Evolutionary conservation across 306 rosid genomes (phyloP), one percentile per base, ranked within the genome.

Genomic region (Vicia faba): DNA sequence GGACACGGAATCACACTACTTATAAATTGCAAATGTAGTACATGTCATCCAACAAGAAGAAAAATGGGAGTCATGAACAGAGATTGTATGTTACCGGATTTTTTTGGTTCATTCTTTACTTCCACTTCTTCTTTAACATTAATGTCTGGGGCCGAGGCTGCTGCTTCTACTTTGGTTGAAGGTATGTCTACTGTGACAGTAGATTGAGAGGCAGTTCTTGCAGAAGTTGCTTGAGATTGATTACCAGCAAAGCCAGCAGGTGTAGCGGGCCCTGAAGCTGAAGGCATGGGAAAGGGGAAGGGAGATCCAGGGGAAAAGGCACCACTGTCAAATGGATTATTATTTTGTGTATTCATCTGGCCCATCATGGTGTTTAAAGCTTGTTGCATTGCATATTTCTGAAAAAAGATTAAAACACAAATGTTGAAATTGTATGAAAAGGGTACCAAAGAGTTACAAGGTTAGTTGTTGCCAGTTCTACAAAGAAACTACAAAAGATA

Each of bases 371-470:
- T 86, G 89, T 95, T 88, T 77, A 91, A 84, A 84, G 99, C 97
- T 91, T 91, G 99, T 88, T 91, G 96, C 95, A 91, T 91, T 50
- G 97, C 97, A 95, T 88, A 95, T 51, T 85, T 88, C 99, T 95
- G 87, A 75, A 69, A 79, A 58, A 76, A 19, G 19, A 74, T 69
- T 31, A 56, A 38, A 56, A 69, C 41, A 25, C 7, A 59, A 61
- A 77, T 54, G 61, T 62, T 15, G 46, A 65, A 71, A 13, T 46
- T 46, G 69, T 14, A 16, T 44, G 67, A 69, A 50, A n/a, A 46
- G 7, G 16, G 48, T 60, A 18, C 3, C 39, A 40, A 36, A 60
- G 39, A 36, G 31, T 60, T 43, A 29, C 26, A 64, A 48, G 55
- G 66, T 64, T 73, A 23, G 54, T 57, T 55, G 26, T 54, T 39